Conservation (phyloP, 331 rosid species). For the Stylosanthes scabra region DNA sequence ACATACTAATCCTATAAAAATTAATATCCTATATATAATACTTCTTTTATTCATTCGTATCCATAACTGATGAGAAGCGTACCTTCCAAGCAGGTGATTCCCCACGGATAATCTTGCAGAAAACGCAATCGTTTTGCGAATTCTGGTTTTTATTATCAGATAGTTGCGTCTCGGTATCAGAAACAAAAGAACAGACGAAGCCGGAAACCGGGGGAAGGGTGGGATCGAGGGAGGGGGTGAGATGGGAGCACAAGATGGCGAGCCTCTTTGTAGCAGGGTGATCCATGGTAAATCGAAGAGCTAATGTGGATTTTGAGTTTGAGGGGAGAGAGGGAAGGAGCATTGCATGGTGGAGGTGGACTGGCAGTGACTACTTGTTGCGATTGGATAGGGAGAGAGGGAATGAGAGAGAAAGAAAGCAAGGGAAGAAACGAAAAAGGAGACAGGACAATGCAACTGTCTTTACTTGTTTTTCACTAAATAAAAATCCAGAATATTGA, state of each 20-base stretch:
- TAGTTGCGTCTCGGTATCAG: constrained; percentile 16
- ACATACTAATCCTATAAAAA: no score
- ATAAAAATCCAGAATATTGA: no score
- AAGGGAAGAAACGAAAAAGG: no score
- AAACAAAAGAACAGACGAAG: constrained; percentile 45
- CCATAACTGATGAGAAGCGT: no score
- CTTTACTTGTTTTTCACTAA: no score
- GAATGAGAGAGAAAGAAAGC: background rate
- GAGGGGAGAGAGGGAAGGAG: background rate
- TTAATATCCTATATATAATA: no score
- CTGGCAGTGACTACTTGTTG: background rate
- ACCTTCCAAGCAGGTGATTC: constrained; percentile 77
- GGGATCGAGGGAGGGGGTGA: constrained; percentile 36
- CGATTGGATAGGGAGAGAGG: background rate
- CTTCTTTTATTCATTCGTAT: no score
- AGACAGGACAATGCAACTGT: constrained; percentile 24
- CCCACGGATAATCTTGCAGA: constrained; percentile 82
- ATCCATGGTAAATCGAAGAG: background rate
- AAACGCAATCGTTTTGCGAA: constrained; percentile 61
- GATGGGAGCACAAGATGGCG: constrained; percentile 72
- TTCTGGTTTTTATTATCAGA: constrained; percentile 24
- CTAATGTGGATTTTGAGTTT: background rate
- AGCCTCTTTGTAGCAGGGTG: constrained; percentile 56
- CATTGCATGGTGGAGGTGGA: background rate
- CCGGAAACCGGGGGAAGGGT: constrained; percentile 17